Conservation (phyloP, 176 grass and related monocot species). For the Dactylis glomerata region DNA sequence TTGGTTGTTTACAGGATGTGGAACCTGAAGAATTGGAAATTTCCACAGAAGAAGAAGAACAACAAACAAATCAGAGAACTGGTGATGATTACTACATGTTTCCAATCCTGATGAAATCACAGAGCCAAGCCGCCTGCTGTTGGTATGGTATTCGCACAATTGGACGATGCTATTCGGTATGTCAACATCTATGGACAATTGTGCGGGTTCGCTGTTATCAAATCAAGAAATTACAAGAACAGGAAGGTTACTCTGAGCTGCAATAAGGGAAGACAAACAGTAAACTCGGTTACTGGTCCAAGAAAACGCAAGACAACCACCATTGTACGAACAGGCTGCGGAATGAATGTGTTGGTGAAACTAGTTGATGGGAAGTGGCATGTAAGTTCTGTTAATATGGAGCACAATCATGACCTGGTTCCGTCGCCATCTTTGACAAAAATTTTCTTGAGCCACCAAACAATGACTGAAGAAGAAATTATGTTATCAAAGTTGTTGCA, state of each 20-base stretch:
- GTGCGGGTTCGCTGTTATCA: not conserved
- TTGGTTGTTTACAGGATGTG: no score
- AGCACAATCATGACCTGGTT: not conserved
- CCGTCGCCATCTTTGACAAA: not conserved
- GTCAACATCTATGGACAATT: not conserved
- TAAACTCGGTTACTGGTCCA: not conserved
- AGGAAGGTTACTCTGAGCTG: not conserved
- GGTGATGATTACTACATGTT: no score
- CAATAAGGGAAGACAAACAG: not conserved
- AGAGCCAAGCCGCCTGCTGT: not conserved
- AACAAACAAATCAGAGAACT: no score
- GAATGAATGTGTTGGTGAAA: not conserved
- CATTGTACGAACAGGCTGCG: not conserved
- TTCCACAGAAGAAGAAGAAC: no score
- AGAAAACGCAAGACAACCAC: not conserved
- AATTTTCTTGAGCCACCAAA: not conserved
- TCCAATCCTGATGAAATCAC: not conserved
- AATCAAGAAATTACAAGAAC: not conserved
- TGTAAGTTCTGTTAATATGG: not conserved
- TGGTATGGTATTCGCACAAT: not conserved
- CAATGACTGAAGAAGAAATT: not conserved
- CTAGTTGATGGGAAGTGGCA: not conserved
- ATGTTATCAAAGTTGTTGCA: not conserved
- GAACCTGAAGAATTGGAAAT: no score
- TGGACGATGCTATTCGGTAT: not conserved